Evolutionary conservation across 148 eudicot genomes (phyloP).

Genomic region (Rhododendron ovatum): DNA sequence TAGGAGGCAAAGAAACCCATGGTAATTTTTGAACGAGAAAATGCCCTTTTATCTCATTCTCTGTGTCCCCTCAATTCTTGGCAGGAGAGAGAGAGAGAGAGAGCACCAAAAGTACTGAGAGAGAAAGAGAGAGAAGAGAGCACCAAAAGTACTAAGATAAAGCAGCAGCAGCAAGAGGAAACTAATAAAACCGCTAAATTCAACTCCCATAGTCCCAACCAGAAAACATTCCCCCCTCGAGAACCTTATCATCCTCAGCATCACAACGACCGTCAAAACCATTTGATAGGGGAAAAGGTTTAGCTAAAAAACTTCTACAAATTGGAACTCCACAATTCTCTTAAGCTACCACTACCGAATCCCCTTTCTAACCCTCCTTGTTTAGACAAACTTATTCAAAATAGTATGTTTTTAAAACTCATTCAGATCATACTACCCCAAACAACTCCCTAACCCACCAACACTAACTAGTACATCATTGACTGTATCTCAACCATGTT

Average conservation of each 20-base stretch:
- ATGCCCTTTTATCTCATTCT: not conserved
- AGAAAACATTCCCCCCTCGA: not conserved
- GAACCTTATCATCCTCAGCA: not conserved
- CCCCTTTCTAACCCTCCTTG: not conserved
- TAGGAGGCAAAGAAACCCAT: not conserved
- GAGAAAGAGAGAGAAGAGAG: no score
- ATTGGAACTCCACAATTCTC: not conserved
- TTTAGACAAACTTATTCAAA: not conserved
- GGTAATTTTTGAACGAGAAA: not conserved
- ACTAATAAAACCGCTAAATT: not conserved
- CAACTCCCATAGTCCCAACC: not conserved
- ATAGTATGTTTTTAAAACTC: not conserved
- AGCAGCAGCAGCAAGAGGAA: not conserved
- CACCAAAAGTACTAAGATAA: no score
- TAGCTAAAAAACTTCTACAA: not conserved
- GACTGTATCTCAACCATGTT: not conserved
- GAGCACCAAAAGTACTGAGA: no score
- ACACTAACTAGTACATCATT: not conserved
- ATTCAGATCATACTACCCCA: not conserved
- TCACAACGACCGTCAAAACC: not conserved
- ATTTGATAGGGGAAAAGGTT: not conserved
- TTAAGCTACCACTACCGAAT: not conserved
- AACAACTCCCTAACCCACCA: not conserved
- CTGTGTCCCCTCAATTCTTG: not conserved
- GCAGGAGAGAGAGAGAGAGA: not conserved